These are phyloP conservation scores for Colletotrichum camelliae DNA, from an alignment of 2,329 filamentous ascomycete species.

Conservation along the genomic window DNA sequence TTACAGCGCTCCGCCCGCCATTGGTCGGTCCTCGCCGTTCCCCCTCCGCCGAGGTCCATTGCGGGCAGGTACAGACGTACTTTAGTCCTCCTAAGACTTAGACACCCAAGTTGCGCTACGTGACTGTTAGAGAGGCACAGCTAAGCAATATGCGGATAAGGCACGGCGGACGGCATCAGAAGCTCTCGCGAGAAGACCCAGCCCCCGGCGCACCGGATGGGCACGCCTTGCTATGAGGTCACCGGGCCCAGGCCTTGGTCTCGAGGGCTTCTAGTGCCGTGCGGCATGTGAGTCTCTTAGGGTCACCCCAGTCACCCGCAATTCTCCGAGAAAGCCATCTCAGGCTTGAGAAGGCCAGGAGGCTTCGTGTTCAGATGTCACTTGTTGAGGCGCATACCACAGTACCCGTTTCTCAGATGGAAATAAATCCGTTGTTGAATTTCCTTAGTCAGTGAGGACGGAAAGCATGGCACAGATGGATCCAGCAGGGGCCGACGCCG, in stretches of 20 bases:
- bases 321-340: slow-evolving; percentile 4
- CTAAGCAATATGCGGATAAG: slow-evolving; percentile 16
- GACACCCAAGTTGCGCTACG: not conserved
- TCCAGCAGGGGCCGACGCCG: slow-evolving; percentile 1
- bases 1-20: slow-evolving; percentile 18
- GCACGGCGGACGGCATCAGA: not conserved
- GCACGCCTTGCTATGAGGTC: slow-evolving; percentile 16
- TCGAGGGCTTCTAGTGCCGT: not conserved
- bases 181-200: not conserved
- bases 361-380: slow-evolving; percentile 4
- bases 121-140: not conserved
- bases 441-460: not conserved
- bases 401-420: not conserved
- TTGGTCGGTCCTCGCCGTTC: slow-evolving; percentile 11
- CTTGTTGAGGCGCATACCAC: not conserved
- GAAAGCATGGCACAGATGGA: not conserved
- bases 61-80: not conserved
- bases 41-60: slow-evolving; percentile 22
- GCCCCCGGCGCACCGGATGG: slow-evolving; percentile 11
- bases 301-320: slow-evolving; percentile 11
- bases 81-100: not conserved
- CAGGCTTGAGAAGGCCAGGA: not conserved
- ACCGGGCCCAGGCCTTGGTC: not conserved
- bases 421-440: not conserved
- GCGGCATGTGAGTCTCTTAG: slow-evolving; percentile 14